Conservation (phyloP, 495 filamentous ascomycete species). For the Hypomontagnella submonticulosa region DNA sequence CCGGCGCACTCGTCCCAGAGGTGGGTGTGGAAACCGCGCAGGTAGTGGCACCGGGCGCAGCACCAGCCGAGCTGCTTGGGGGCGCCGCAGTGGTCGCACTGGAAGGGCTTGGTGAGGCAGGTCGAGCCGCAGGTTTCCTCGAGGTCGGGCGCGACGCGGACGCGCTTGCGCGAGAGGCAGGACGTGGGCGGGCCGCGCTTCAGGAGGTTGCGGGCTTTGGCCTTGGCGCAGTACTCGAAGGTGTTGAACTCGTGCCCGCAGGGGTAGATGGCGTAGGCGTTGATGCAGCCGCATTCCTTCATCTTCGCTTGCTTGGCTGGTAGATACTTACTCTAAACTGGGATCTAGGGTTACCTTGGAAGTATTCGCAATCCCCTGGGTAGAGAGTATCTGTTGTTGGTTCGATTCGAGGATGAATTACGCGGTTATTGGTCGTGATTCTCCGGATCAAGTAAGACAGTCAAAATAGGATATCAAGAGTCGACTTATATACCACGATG, state of each 20-base stretch:
- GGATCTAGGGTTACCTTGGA: neutral
- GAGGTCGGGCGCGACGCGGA: neutral
- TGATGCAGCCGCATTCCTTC: constrained; percentile 23
- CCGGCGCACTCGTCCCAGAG: constrained; percentile 18
- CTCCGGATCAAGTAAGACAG: too few relatives aligned
- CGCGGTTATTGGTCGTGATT: too few relatives aligned
- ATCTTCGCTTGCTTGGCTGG: neutral
- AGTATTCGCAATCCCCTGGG: too few relatives aligned
- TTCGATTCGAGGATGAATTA: too few relatives aligned
- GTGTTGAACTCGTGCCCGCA: constrained; percentile 23
- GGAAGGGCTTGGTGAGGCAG: constrained; percentile 25
- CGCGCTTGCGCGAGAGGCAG: neutral
- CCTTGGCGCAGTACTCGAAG: constrained; percentile 27
- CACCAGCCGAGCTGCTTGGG: constrained; percentile 32
- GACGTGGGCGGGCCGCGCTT: constrained; percentile 1
- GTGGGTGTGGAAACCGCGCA: neutral
- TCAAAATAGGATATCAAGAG: too few relatives aligned
- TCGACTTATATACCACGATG: too few relatives aligned
- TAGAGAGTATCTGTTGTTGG: too few relatives aligned
- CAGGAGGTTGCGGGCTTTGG: constrained; percentile 24
- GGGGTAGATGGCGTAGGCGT: constrained; percentile 23
- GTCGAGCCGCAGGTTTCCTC: constrained; percentile 26
- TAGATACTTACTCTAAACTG: neutral
- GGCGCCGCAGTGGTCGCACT: constrained; percentile 19
- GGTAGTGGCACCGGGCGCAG: constrained; percentile 4